Base-by-base conservation (phyloP, 176 grass and related monocot genomes). In the Oryza meridionalis region DNA sequence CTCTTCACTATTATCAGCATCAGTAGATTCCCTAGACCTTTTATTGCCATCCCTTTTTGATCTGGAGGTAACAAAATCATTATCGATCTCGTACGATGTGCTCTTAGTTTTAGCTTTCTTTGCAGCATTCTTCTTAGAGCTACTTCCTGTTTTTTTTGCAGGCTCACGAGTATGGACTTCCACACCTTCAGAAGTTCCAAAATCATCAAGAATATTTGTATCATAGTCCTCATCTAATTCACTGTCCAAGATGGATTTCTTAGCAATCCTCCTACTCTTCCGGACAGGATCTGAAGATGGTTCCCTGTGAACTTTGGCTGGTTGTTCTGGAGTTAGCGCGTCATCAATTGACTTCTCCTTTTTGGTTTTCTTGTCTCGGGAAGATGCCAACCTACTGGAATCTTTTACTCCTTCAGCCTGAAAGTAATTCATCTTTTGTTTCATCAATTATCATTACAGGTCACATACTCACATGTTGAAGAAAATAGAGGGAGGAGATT, bases 211-310 rank as follows among this genome's bases (percentile, higher is more conserved):
- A 71, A 82, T 75, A 37, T 43, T 80, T 74, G 75, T 62, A 47
- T 79, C 84, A 84, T 87, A 80, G 42, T 89, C 89, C 29, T 84
- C 89, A 63, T 89, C 86, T 75, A 92, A 81, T 27, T 86, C 90
- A 75, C 55, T 51, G 65, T 94, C 81, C 65, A 88, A 67, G 32
- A 61, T 67, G 65, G 87, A 79, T 68, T 87, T 88, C 82, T 88
- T 94, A 83, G 87, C 85, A 70, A 94, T 26, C 63, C 93, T 92
- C 74, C 91, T 92, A 63, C 93, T 94, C 83, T 94, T 94, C 77
- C 93, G 88, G 16, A 92, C 83, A 86, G 85, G 90, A 59, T 92
- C 82, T 29, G 90, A 90, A 76, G 85, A 74, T 4, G 32, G 62
- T 61, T 77, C 70, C 51, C 82, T 77, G 6, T 86, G 87, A 77